These are phyloP conservation scores for Candida stauntonica DNA, from an alignment of 805 yeast species.

Conservation along the genomic window DNA sequence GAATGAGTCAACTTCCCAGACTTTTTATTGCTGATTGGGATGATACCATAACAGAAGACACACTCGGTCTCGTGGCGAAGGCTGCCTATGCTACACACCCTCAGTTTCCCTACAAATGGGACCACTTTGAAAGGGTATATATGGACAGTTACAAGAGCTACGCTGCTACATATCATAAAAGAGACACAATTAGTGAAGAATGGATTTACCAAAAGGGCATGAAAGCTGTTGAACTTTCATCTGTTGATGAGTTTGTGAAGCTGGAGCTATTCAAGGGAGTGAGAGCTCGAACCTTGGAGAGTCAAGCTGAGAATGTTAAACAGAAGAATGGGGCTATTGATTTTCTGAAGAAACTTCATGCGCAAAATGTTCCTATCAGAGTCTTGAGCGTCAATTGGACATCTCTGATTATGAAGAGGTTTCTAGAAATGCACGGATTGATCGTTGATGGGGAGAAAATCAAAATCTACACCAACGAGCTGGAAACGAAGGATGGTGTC, in stretches of 20 bases:
- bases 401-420: conserved; percentile 37
- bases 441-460: conserved; percentile 19
- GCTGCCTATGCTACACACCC: conserved; percentile 40
- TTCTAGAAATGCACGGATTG: conserved; percentile 24
- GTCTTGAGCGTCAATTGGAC: conserved; percentile 66
- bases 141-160: conserved; percentile 33
- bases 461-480: conserved; percentile 46
- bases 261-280: conserved; percentile 41
- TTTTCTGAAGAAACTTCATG: conserved; percentile 14
- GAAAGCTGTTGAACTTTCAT: conserved; percentile 42
- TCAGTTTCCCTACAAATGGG: conserved; percentile 35
- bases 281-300: conserved; percentile 27
- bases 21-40: conserved; percentile 58
- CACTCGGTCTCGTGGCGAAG: conserved; percentile 46
- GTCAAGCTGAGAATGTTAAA: conserved; percentile 34
- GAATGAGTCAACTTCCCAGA: conserved; percentile 4
- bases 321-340: conserved; percentile 33
- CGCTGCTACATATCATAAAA: conserved; percentile 26
- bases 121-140: conserved; percentile 42
- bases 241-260: conserved; percentile 39
- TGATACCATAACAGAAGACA: conserved; percentile 60
- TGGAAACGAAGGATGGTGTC: conserved; percentile 30
- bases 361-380: conserved; percentile 32
- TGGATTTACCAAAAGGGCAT: conserved; percentile 41
- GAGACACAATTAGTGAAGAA: conserved; percentile 38